phyloP scores from a whole-genome alignment of 2,329 filamentous ascomycete species.

The Phialemonium atrogriseum region DNA sequence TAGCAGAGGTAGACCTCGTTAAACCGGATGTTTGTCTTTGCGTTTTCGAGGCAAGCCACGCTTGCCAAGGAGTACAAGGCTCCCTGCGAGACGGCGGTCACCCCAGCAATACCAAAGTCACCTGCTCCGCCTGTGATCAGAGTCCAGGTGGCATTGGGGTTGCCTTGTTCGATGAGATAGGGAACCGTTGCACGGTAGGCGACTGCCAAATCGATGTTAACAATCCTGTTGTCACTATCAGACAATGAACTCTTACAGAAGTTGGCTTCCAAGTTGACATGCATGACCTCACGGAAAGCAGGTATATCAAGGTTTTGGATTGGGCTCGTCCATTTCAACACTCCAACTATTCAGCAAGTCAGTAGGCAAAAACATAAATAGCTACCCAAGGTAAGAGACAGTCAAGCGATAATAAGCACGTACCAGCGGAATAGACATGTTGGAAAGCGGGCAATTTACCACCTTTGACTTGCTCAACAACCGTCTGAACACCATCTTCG shows the following conservation, averaged over 20 bases:
- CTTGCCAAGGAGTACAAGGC: constrained; percentile 24
- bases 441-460: constrained; percentile 28
- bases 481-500: constrained; percentile 19
- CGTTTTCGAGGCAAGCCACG: constrained; percentile 19
- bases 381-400: constrained; percentile 15
- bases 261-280: constrained; percentile 19
- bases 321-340: no score
- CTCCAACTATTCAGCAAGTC: no score
- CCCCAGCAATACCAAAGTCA: constrained; percentile 12
- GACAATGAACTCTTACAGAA: constrained; percentile 17
- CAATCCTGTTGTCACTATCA: neutral
- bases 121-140: constrained; percentile 22
- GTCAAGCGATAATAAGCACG: constrained; percentile 4
- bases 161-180: constrained; percentile 21
- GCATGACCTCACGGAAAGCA: constrained; percentile 14
- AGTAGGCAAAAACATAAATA: no score
- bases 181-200: constrained; percentile 22
- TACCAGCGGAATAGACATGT: constrained; percentile 26
- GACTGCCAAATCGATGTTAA: constrained; percentile 9
- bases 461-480: constrained; percentile 23
- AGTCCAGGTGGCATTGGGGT: constrained; percentile 21
- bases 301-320: constrained; percentile 13
- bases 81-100: constrained; percentile 24
- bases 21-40: constrained; percentile 25
- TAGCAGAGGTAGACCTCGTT: constrained; percentile 28